phyloP scores from a whole-genome alignment of 2,329 filamentous ascomycete species.

The Nemania diffusa region DNA sequence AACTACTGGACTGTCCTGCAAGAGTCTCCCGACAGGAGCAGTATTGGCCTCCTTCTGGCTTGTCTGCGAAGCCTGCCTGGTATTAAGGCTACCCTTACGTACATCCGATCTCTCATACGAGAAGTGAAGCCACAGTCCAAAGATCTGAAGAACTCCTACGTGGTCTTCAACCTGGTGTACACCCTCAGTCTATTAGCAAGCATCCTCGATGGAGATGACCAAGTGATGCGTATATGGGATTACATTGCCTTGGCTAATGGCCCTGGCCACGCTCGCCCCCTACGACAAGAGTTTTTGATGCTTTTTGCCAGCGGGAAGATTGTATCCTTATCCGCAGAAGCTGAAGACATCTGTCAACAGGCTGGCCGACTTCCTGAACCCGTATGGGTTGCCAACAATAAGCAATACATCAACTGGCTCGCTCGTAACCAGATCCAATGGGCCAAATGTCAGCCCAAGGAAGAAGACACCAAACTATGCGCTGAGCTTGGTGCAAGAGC shows the following conservation, averaged over 20 bases:
- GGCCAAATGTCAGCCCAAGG: conserved; percentile 49
- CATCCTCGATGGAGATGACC: conserved; percentile 53
- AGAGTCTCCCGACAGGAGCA: conserved; percentile 55
- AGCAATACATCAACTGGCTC: conserved; percentile 76
- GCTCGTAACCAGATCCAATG: conserved; percentile 68
- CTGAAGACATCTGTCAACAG: conserved; percentile 60
- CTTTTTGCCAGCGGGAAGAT: conserved; percentile 62
- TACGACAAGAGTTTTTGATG: conserved; percentile 58
- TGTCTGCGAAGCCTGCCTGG: conserved; percentile 80
- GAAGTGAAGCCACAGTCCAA: conserved; percentile 56
- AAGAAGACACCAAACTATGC: conserved; percentile 55
- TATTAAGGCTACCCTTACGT: conserved; percentile 78
- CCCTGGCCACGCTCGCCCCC: conserved; percentile 46
- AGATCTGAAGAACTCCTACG: conserved; percentile 54
- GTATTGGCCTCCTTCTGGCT: conserved; percentile 64
- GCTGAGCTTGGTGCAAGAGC: conserved; percentile 66
- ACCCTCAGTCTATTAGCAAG: conserved; percentile 57
- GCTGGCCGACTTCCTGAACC: conserved; percentile 46
- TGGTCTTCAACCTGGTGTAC: conserved; percentile 56
- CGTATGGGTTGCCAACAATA: conserved; percentile 73
- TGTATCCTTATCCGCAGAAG: conserved; percentile 64
- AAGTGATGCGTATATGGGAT: conserved; percentile 44
- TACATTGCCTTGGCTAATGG: conserved; percentile 31
- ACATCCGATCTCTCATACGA: conserved; percentile 70
- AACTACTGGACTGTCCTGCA: conserved; percentile 81